Evolutionary conservation across 2,329 filamentous ascomycete genomes (phyloP).

Genomic region (Metarhizium robertsii): DNA sequence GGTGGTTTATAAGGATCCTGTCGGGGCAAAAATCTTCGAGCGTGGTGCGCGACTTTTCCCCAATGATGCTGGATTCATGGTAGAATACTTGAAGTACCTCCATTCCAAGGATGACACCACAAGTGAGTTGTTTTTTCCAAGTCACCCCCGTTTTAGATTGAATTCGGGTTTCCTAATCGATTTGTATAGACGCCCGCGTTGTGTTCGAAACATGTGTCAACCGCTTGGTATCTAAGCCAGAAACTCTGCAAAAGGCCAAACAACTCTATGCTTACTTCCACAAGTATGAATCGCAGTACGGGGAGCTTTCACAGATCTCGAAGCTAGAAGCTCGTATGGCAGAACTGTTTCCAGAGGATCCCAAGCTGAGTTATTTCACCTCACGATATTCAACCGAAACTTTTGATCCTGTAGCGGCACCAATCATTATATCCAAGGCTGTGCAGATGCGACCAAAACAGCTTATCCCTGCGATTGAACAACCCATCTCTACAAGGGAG

Average conservation of each 20-base stretch:
- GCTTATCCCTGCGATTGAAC: slow-evolving; percentile 45
- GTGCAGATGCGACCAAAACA: slow-evolving; percentile 64
- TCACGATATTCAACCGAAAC: slow-evolving; percentile 60
- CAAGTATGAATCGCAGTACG: slow-evolving; percentile 88
- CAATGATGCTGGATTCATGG: slow-evolving; percentile 83
- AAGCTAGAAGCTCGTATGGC: slow-evolving; percentile 89
- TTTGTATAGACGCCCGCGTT: slow-evolving; percentile 67
- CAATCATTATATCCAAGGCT: slow-evolving; percentile 71
- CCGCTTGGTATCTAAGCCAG: slow-evolving; percentile 67
- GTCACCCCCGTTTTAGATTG: background rate
- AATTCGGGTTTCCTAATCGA: slow-evolving; percentile 10
- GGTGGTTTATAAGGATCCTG: slow-evolving; percentile 88
- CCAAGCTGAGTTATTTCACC: slow-evolving; percentile 64
- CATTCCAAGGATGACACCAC: slow-evolving; percentile 88
- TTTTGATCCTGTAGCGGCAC: slow-evolving; percentile 77
- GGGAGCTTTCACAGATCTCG: slow-evolving; percentile 81
- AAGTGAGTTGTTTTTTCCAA: slow-evolving; percentile 48
- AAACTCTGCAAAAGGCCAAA: slow-evolving; percentile 66
- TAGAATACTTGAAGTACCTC: slow-evolving; percentile 93
- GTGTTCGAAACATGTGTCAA: slow-evolving; percentile 94
- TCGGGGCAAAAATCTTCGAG: slow-evolving; percentile 92
- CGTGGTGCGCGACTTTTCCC: slow-evolving; percentile 89
- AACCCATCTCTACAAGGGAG: slow-evolving; percentile 32
- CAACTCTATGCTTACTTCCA: slow-evolving; percentile 87
- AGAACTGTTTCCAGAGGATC: slow-evolving; percentile 86